These are phyloP conservation scores for thale cress (Arabidopsis thaliana) DNA, from an alignment of 345 rosid species.

Conservation along the genomic window DNA sequence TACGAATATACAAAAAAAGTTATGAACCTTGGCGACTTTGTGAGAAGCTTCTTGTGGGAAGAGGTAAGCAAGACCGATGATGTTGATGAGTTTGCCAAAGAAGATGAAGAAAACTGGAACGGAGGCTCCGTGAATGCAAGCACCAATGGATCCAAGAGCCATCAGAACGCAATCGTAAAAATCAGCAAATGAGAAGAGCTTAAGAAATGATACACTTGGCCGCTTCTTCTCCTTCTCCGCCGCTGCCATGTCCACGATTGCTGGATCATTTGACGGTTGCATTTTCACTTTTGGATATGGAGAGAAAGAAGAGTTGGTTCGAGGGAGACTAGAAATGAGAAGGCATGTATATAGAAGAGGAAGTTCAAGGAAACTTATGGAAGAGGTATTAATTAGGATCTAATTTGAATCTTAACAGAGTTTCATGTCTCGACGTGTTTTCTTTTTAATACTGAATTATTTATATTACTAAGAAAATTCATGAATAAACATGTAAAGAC, in stretches of 20 bases:
- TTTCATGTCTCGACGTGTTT: no score
- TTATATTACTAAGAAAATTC: no score
- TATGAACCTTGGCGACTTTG: slow-evolving; percentile 77
- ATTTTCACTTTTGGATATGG: slow-evolving; percentile 33
- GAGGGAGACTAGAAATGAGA: slow-evolving; percentile 22
- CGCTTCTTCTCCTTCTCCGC: slow-evolving; percentile 22
- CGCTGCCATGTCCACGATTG: slow-evolving; percentile 6
- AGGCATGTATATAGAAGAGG: background rate
- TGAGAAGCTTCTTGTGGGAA: slow-evolving; percentile 88
- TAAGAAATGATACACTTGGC: slow-evolving; percentile 61
- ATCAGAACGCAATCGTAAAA: slow-evolving; percentile 70
- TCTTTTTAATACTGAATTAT: no score
- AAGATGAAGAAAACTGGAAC: slow-evolving; percentile 95
- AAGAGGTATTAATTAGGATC: background rate
- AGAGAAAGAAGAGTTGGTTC: background rate
- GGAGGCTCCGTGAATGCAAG: slow-evolving; percentile 85
- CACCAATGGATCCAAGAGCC: slow-evolving; percentile 85
- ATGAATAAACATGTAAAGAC: no score
- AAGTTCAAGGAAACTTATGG: slow-evolving; percentile 2
- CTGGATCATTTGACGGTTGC: slow-evolving; percentile 37
- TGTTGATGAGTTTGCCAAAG: slow-evolving; percentile 86
- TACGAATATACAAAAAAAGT: no score
- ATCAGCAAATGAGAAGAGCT: slow-evolving; percentile 86
- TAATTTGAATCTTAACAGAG: background rate
- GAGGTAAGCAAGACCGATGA: slow-evolving; percentile 85